These are phyloP conservation scores for Pseudonectria foliicola DNA, from an alignment of 2,329 filamentous ascomycete species.

Conservation along the genomic window DNA sequence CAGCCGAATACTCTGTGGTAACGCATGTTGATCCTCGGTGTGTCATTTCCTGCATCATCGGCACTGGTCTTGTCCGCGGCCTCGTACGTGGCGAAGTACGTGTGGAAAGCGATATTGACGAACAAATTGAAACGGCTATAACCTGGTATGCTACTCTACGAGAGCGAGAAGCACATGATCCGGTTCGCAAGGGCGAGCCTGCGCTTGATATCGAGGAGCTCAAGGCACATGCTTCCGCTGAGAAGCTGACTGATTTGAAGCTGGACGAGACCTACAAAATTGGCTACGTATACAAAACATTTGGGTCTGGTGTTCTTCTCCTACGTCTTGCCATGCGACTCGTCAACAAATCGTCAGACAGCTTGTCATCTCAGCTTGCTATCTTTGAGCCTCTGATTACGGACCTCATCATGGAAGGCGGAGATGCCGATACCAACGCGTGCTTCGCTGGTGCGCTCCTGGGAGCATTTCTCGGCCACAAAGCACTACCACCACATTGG, in stretches of 20 bases:
- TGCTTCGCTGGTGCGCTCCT: slow-evolving; percentile 44
- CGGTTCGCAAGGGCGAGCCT: slow-evolving; percentile 22
- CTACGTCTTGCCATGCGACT: slow-evolving; percentile 36
- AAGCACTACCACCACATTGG: slow-evolving; percentile 41
- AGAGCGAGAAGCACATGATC: slow-evolving; percentile 13
- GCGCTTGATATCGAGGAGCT: slow-evolving; percentile 35
- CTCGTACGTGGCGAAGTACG: slow-evolving; percentile 38
- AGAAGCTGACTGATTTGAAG: slow-evolving; percentile 31
- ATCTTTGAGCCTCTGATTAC: slow-evolving; percentile 42
- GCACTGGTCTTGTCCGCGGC: slow-evolving; percentile 38
- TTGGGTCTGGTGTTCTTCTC: slow-evolving; percentile 39
- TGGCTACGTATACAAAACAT: slow-evolving; percentile 48
- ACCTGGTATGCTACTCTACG: slow-evolving; percentile 29
- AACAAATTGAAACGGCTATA: slow-evolving; percentile 31
- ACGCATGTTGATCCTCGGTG: slow-evolving; percentile 47
- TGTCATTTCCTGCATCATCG: slow-evolving; percentile 41
- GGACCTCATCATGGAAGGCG: slow-evolving; percentile 42
- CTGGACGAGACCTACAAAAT: slow-evolving; percentile 39
- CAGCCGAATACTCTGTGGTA: slow-evolving; percentile 34
- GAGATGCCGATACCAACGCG: slow-evolving; percentile 49
- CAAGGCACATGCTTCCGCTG: slow-evolving; percentile 30
- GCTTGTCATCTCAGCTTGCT: slow-evolving; percentile 13
- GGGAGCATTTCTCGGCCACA: slow-evolving; percentile 41
- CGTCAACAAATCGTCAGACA: slow-evolving; percentile 4
- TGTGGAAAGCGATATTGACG: slow-evolving; percentile 33